Evolutionary conservation across 2,329 filamentous ascomycete species (phyloP).

Genomic region (Colletotrichum sp.): DNA sequence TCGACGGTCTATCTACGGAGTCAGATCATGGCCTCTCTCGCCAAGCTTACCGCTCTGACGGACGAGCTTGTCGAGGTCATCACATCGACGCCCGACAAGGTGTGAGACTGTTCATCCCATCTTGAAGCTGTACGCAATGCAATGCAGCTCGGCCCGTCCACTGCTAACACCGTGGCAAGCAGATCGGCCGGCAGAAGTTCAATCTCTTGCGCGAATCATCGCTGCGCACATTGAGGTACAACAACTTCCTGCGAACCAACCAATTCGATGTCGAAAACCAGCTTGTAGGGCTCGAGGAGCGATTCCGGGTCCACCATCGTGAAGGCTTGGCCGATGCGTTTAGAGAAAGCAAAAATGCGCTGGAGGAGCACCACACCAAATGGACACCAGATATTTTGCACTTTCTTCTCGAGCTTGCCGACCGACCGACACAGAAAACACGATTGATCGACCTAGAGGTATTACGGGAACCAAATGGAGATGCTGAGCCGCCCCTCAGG

Average conservation of each 20-base stretch:
- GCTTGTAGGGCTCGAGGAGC: constrained; percentile 80
- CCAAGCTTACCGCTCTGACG: constrained; percentile 66
- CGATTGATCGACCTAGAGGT: constrained; percentile 66
- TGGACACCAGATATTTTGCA: constrained; percentile 83
- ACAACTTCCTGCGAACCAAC: constrained; percentile 70
- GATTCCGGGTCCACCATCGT: constrained; percentile 80
- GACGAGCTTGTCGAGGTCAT: constrained; percentile 74
- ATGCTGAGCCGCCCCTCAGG: constrained; percentile 57
- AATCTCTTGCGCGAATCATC: constrained; percentile 52
- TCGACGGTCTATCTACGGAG: neutral
- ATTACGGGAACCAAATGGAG: constrained; percentile 50
- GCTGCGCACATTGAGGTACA: constrained; percentile 56
- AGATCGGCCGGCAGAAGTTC: constrained; percentile 41
- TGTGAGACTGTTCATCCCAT: constrained; percentile 34
- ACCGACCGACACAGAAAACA: constrained; percentile 76
- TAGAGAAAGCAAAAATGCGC: constrained; percentile 59
- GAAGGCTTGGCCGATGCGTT: constrained; percentile 81
- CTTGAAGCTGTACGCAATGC: constrained; percentile 1
- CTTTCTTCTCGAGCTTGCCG: constrained; percentile 80
- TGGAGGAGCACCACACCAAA: constrained; percentile 59
- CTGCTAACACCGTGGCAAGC: neutral
- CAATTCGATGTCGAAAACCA: constrained; percentile 74
- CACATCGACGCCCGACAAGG: constrained; percentile 58
- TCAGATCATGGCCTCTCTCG: constrained; percentile 70
- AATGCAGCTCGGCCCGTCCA: neutral